Evolutionary conservation across 2,329 filamentous ascomycete species (phyloP).

Genomic region (Apiospora malaysiana): DNA sequence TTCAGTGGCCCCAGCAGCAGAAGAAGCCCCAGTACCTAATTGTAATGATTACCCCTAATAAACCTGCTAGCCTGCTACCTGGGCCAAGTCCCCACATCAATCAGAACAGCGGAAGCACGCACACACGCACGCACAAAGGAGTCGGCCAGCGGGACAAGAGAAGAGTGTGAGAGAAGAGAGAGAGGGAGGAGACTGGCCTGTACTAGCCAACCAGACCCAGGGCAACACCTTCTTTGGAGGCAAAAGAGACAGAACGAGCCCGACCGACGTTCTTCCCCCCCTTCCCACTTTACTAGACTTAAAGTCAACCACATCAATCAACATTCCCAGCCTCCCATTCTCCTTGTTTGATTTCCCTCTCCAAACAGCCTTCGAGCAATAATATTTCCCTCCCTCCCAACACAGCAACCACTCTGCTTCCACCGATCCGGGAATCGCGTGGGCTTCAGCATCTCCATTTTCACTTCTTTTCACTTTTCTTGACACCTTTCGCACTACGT

Average conservation of each 20-base stretch:
- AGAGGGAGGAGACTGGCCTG: not conserved
- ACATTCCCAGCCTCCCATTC: conserved; percentile 38
- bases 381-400: conserved; percentile 23
- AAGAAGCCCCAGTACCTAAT: conserved; percentile 1
- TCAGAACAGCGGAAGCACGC: conserved; percentile 17
- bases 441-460: conserved; percentile 38
- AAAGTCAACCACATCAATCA: conserved; percentile 39
- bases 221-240: conserved; percentile 18
- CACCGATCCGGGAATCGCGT: conserved; percentile 43
- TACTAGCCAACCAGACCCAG: conserved; percentile 20
- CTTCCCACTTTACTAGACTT: conserved; percentile 33
- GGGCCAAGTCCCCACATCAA: conserved; percentile 2
- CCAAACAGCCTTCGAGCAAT: conserved; percentile 40
- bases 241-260: conserved; percentile 18
- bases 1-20: no score
- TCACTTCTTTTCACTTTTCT: conserved; percentile 32
- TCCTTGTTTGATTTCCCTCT: conserved; percentile 42
- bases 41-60: conserved; percentile 18
- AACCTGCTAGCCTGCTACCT: conserved; percentile 16
- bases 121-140: conserved; percentile 13
- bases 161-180: not conserved
- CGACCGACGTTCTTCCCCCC: conserved; percentile 21
- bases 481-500: conserved; percentile 43
- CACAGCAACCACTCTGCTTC: conserved; percentile 37
- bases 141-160: not conserved